phyloP scores from a whole-genome alignment of 345 rosid species.

The Viola odorata region DNA sequence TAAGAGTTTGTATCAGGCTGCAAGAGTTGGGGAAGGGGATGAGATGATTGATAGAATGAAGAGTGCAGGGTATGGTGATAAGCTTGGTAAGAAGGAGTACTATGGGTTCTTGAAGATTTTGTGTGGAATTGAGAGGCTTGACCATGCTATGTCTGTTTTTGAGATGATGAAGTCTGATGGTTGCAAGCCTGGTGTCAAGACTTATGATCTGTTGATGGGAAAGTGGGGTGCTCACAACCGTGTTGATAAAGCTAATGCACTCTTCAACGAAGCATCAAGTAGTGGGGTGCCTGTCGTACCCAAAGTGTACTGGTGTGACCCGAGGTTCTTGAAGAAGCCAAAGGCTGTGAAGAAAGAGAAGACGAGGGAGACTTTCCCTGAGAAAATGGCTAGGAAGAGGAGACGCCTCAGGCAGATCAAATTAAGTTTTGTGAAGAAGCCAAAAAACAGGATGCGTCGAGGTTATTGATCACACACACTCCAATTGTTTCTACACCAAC shows the following conservation, averaged over 20 bases:
- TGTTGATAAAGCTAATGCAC: constrained; percentile 64
- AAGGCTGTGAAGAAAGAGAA: constrained; percentile 57
- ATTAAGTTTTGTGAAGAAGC: constrained; percentile 88
- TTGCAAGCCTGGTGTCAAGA: constrained; percentile 68
- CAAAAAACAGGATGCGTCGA: constrained; percentile 47
- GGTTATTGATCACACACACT: constrained; percentile 8
- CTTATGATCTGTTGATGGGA: constrained; percentile 75
- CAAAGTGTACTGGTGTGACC: constrained; percentile 62
- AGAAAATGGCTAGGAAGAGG: constrained; percentile 91
- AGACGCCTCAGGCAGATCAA: constrained; percentile 71
- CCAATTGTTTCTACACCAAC: no score
- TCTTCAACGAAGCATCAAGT: constrained; percentile 58
- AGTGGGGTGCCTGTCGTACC: constrained; percentile 68
- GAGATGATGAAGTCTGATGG: constrained; percentile 75
- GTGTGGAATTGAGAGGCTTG: constrained; percentile 95
- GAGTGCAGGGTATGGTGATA: constrained; percentile 53
- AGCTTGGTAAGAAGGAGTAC: constrained; percentile 56
- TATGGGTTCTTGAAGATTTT: constrained; percentile 68
- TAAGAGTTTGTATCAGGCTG: constrained; percentile 82
- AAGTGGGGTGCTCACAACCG: constrained; percentile 67
- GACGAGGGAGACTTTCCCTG: constrained; percentile 90
- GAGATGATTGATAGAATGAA: constrained; percentile 92
- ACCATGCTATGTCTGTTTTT: constrained; percentile 80
- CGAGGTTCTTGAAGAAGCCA: constrained; percentile 54
- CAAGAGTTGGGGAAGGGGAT: constrained; percentile 85